Evolutionary conservation across 345 rosid species (phyloP), one percentile per base, ranked within the genome.

Genomic region (Orychophragmus violaceus): DNA sequence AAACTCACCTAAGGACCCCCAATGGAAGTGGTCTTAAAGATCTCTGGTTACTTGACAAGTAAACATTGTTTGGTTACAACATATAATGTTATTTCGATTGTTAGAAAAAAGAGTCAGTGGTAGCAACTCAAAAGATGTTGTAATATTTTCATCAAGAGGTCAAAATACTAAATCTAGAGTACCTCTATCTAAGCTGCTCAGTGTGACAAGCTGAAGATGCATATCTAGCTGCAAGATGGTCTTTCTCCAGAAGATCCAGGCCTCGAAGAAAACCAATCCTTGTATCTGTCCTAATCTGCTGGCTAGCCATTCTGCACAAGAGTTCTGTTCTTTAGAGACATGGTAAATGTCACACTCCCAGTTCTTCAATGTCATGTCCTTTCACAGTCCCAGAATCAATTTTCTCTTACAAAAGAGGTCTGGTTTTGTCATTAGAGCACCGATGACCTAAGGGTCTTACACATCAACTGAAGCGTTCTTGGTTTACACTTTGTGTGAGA

Each of bases 301-400:
- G 0, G 82, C 90, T 59, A 87, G 33, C 83, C 80, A 72, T 22
- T 46, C 54, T 8, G 87, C 86, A 13, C 74, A 68, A 6, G 4
- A 35, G 41, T 85, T 85, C 59, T 75, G 59, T 57, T 75, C 82
- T 30, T 66, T 57, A 32, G 41, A 18, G 24, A 80, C 70, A 7
- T 2, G 41, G 30, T 35, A 28, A 13, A 74, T 35, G 19, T 44
- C 54, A 77, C 87, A 83, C 16, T 76, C 69, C 95, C 88, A 87
- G 1, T 75, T 21, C 13, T 52, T 71, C 19, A 59, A 28, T 25
- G 82, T 51, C 45, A 79, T 22, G 21, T 69, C 69, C 41, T 59
- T 51, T 79, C 90, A 87, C 32, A 36, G 10, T 25, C 59, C 45
- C 8, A 81, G 59, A 5, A 82, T 64, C 19, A 51, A 49, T 14